phyloP scores from a whole-genome alignment of 768 basidiomycete genomes.

The Auriscalpium vulgare region DNA sequence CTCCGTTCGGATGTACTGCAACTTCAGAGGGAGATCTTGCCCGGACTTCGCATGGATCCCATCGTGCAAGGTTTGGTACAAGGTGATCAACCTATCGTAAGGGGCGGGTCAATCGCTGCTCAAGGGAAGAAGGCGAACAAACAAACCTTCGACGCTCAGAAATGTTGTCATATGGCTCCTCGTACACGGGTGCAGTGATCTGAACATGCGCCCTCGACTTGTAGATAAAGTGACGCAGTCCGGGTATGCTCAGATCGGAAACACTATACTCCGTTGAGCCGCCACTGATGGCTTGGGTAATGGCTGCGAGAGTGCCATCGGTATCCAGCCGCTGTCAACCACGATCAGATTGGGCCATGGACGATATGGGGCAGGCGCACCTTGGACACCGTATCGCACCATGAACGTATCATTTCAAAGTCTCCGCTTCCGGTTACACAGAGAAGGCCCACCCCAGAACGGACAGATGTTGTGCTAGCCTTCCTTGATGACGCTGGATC shows the following conservation, averaged over 20 bases:
- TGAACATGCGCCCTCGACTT: slow-evolving; percentile 88
- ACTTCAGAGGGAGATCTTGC: slow-evolving; percentile 69
- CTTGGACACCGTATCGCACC: slow-evolving; percentile 61
- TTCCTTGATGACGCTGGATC: neutral
- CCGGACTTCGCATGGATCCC: slow-evolving; percentile 86
- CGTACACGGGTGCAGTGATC: slow-evolving; percentile 77
- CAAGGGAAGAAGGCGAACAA: neutral
- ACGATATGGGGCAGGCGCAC: slow-evolving; percentile 28
- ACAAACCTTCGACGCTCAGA: slow-evolving; percentile 54
- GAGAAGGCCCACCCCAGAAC: slow-evolving; percentile 44
- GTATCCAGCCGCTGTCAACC: slow-evolving; percentile 49
- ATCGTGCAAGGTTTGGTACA: slow-evolving; percentile 86
- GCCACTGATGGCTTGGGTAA: slow-evolving; percentile 38
- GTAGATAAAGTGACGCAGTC: slow-evolving; percentile 90
- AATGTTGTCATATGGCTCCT: slow-evolving; percentile 69
- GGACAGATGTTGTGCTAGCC: neutral
- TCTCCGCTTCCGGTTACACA: slow-evolving; percentile 79
- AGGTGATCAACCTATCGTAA: slow-evolving; percentile 57
- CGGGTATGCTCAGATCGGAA: slow-evolving; percentile 78
- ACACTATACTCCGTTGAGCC: slow-evolving; percentile 57
- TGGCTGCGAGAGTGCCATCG: slow-evolving; percentile 47
- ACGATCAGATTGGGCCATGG: neutral
- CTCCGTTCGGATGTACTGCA: slow-evolving; percentile 81
- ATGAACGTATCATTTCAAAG: slow-evolving; percentile 73
- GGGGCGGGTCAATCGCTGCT: slow-evolving; percentile 3